These are phyloP conservation scores for Dactylellina parvicollis DNA, from an alignment of 2,329 filamentous ascomycete species.

Conservation along the genomic window DNA sequence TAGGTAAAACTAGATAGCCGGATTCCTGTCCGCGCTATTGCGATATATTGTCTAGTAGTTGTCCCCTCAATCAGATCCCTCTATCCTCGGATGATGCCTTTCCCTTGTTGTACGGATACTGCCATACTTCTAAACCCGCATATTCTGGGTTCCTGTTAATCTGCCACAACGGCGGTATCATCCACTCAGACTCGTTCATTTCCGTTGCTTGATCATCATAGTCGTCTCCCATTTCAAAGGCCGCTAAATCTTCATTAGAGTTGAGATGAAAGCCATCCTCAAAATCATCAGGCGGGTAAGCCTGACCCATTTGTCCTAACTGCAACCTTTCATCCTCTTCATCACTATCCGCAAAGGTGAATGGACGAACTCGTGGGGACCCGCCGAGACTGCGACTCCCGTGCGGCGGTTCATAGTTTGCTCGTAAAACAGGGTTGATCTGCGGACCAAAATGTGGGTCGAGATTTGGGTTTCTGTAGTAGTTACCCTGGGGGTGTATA, in stretches of 20 bases:
- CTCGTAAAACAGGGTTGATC: not conserved
- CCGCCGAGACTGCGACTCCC: not conserved
- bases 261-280: no score
- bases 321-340: not conserved
- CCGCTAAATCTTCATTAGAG: not conserved
- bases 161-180: not conserved
- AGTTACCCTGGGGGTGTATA: not conserved
- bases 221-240: not conserved
- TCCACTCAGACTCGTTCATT: not conserved
- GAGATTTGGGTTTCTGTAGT: not conserved
- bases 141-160: constrained; percentile 10
- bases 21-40: no score
- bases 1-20: no score
- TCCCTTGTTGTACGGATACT: not conserved
- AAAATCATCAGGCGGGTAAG: not conserved
- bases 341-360: constrained; percentile 7
- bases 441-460: not conserved
- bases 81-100: constrained; percentile 20
- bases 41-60: not conserved
- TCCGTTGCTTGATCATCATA: not conserved
- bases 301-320: not conserved
- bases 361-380: not conserved
- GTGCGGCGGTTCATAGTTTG: not conserved
- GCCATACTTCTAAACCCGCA: constrained; percentile 8
- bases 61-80: not conserved